Evolutionary conservation across 2,329 filamentous ascomycete species (phyloP).

Genomic region (Lecanicillium sp.): DNA sequence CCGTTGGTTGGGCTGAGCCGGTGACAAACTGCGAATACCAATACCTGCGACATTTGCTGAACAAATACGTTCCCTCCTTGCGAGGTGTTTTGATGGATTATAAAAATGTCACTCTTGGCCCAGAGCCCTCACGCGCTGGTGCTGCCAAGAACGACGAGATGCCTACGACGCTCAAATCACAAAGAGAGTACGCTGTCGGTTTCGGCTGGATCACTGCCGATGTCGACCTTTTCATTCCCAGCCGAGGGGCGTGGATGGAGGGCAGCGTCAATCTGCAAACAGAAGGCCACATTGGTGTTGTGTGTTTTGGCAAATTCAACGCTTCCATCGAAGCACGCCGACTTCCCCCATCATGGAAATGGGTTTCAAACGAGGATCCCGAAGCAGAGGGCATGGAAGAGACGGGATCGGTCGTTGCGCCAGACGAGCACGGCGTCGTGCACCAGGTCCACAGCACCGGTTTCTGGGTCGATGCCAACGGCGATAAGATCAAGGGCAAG

Average conservation of each 20-base stretch:
- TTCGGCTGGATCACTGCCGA: constrained; percentile 87
- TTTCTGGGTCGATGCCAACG: constrained; percentile 67
- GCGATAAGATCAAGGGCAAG: constrained; percentile 60
- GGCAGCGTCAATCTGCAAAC: constrained; percentile 80
- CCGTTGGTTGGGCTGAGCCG: constrained; percentile 60
- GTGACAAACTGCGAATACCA: constrained; percentile 65
- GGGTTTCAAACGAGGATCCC: constrained; percentile 51
- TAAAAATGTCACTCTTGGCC: constrained; percentile 57
- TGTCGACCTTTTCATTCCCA: constrained; percentile 74
- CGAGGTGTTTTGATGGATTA: constrained; percentile 70
- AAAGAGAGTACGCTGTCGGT: constrained; percentile 78
- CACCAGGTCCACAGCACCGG: constrained; percentile 49
- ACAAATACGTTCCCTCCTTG: constrained; percentile 67
- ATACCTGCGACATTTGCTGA: constrained; percentile 65
- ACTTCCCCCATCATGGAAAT: constrained; percentile 72
- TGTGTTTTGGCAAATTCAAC: constrained; percentile 89
- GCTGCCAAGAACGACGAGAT: constrained; percentile 40
- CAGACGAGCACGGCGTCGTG: constrained; percentile 43
- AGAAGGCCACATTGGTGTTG: constrained; percentile 79
- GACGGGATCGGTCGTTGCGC: constrained; percentile 30
- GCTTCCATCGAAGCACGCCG: constrained; percentile 72
- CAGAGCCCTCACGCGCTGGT: constrained; percentile 42
- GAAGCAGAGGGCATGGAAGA: constrained; percentile 33
- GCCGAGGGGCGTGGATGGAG: constrained; percentile 64
- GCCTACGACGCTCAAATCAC: constrained; percentile 38